A percentile compares a stretch with the other conserved stretches of the same genome.
These are phyloP conservation scores for Wallacemonas sp. DNA, from an alignment of 208 protist species.

Conservation along the genomic window DNA sequence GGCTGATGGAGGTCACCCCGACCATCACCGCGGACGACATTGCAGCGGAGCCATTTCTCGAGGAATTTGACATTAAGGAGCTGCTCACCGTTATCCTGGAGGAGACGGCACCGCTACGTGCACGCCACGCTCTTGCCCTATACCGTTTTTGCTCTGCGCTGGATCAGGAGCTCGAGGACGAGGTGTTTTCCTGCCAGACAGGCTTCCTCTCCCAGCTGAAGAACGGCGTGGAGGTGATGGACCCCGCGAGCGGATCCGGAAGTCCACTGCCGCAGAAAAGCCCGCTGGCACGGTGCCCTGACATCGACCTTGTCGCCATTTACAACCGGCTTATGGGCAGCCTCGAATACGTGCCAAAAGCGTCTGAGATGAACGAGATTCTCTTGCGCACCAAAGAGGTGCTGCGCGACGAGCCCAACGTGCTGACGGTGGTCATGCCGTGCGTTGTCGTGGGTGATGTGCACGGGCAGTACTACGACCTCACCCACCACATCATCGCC, in stretches of 20 bases:
- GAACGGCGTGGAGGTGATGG: neutral
- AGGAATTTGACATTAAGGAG: constrained; percentile 27
- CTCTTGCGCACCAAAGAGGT: constrained; percentile 62
- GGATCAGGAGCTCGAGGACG: constrained; percentile 75
- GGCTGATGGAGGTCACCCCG: constrained; percentile 30
- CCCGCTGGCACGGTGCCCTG: constrained; percentile 10
- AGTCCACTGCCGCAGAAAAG: neutral
- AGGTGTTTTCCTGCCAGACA: constrained; percentile 41
- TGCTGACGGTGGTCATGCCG: constrained; percentile 95
- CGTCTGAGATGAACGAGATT: constrained; percentile 80
- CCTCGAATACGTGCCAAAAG: constrained; percentile 52
- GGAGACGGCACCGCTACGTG: constrained; percentile 49
- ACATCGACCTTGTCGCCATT: constrained; percentile 53
- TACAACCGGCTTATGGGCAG: constrained; percentile 53
- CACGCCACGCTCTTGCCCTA: constrained; percentile 65
- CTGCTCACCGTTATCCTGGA: constrained; percentile 51
- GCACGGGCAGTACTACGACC: constrained; percentile 81
- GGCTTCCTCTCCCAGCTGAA: constrained; percentile 44
- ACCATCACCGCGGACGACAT: constrained; percentile 13
- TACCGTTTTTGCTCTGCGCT: constrained; percentile 65
- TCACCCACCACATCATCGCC: constrained; percentile 64
- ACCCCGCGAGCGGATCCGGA: neutral
- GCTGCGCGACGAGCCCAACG: constrained; percentile 92
- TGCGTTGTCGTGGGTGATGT: constrained; percentile 88
- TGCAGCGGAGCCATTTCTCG: constrained; percentile 22